A percentile compares a stretch with the other conserved stretches of the same genome.
These are phyloP conservation scores for Phytophthora hibernalis DNA, from an alignment of 352 stramenopile genomes.

Conservation along the genomic window DNA sequence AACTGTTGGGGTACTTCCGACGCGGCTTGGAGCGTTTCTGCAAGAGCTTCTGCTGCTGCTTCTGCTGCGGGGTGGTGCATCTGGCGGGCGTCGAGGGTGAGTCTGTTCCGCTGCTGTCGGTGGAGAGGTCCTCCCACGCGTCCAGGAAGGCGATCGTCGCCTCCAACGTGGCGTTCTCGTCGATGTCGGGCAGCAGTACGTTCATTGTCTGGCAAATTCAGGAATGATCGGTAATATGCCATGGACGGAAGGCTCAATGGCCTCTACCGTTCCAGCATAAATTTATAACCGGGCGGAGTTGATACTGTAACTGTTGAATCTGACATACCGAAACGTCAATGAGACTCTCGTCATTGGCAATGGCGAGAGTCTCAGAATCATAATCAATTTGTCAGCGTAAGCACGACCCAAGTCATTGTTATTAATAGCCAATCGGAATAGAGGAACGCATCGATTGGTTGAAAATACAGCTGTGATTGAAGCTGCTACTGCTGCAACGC, in stretches of 20 bases:
- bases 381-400: neutral
- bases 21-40: conserved; percentile 12
- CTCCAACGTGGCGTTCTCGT: conserved; percentile 29
- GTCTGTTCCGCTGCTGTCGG: neutral
- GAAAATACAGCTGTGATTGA: neutral
- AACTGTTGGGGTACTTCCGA: conserved; percentile 30
- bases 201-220: conserved; percentile 10
- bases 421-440: neutral
- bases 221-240: conserved; percentile 14
- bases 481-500: neutral
- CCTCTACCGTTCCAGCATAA: no score
- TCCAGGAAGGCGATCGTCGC: conserved; percentile 34
- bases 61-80: conserved; percentile 24
- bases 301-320: no score
- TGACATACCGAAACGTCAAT: no score
- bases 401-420: neutral
- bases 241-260: no score
- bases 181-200: conserved; percentile 13
- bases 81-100: neutral
- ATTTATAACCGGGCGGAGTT: no score
- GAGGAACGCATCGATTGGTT: neutral
- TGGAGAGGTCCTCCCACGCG: conserved; percentile 3
- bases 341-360: no score
- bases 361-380: no score
- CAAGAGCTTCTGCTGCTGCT: conserved; percentile 12